phyloP scores from a whole-genome alignment of 192 early-diverging fungal species.

The Coemansia sp. region DNA sequence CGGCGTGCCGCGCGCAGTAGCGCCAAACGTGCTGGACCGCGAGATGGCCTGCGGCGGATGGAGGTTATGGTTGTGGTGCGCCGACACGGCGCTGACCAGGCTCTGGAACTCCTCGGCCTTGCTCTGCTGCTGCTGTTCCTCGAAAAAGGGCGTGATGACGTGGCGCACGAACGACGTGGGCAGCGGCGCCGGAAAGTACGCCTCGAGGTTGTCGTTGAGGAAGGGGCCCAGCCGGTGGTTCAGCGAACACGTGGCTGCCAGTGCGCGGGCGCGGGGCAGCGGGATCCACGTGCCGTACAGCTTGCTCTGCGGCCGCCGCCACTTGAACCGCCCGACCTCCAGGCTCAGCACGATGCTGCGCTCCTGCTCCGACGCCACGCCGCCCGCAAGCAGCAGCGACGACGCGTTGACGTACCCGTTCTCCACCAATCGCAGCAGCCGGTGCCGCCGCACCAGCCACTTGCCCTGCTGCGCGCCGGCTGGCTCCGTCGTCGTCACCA shows the following conservation, averaged over 20 bases:
- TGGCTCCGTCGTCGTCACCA: conserved; percentile 48
- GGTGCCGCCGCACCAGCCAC: conserved; percentile 59
- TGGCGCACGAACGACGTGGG: conserved; percentile 57
- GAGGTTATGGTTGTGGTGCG: no score
- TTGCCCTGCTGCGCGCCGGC: conserved; percentile 40
- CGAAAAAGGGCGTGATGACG: conserved; percentile 55
- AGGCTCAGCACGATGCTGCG: conserved; percentile 84
- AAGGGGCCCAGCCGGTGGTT: conserved; percentile 76
- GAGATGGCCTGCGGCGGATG: conserved; percentile 42
- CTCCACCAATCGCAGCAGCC: conserved; percentile 80
- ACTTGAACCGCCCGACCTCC: conserved; percentile 77
- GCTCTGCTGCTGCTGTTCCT: no score
- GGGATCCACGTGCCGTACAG: conserved; percentile 95
- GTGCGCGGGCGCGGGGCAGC: conserved; percentile 77
- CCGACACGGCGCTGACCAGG: no score
- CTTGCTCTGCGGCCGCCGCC: conserved; percentile 68
- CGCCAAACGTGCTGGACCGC: conserved; percentile 51
- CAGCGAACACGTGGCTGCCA: conserved; percentile 82
- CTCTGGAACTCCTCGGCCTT: not conserved
- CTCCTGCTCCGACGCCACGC: conserved; percentile 82
- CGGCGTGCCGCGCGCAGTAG: conserved; percentile 49
- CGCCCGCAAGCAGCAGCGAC: conserved; percentile 82
- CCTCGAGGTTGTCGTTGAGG: conserved; percentile 73
- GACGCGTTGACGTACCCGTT: conserved; percentile 88
- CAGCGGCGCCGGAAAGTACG: conserved; percentile 66